These are phyloP conservation scores for Phytopythium mirpurense DNA, from an alignment of 352 stramenopile genomes.

Conservation along the genomic window DNA sequence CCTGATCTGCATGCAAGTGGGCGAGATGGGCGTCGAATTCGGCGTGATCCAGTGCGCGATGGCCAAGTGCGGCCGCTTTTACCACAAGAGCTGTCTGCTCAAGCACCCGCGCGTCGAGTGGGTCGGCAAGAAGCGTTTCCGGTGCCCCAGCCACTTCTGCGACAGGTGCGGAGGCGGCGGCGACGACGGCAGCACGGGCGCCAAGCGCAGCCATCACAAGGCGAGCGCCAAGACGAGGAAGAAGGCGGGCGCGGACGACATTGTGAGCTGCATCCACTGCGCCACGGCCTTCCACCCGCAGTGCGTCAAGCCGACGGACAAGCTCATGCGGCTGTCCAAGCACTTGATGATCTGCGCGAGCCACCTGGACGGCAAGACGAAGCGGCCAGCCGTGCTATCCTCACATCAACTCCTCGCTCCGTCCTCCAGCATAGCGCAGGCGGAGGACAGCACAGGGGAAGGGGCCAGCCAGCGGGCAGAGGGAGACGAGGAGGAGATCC, in stretches of 20 bases:
- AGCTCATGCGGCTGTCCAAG: slow-evolving; percentile 78
- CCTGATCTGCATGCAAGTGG: slow-evolving; percentile 88
- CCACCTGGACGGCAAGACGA: slow-evolving; percentile 53
- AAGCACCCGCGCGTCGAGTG: slow-evolving; percentile 76
- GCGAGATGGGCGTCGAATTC: slow-evolving; percentile 86
- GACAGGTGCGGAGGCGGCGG: slow-evolving; percentile 44
- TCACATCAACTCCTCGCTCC: slow-evolving; percentile 1
- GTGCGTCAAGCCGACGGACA: slow-evolving; percentile 69
- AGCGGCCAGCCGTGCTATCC: slow-evolving; percentile 6
- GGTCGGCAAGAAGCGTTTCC: slow-evolving; percentile 86
- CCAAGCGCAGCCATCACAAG: slow-evolving; percentile 2
- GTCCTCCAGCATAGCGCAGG: neutral
- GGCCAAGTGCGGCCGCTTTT: slow-evolving; percentile 91
- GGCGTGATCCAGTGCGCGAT: slow-evolving; percentile 89
- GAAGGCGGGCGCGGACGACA: slow-evolving; percentile 27
- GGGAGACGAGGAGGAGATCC: slow-evolving; percentile 10
- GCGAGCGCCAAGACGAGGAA: slow-evolving; percentile 29
- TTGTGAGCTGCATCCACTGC: slow-evolving; percentile 88
- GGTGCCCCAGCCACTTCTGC: slow-evolving; percentile 90
- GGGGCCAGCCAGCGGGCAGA: neutral
- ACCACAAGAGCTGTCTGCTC: slow-evolving; percentile 87
- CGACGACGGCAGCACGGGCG: slow-evolving; percentile 18
- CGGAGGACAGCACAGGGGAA: neutral
- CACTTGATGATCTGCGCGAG: slow-evolving; percentile 88
- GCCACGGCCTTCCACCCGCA: slow-evolving; percentile 72